Evolutionary conservation across 1,284 basidiomycete genomes (phyloP).

Genomic region (Ceratobasidium papillatum): DNA sequence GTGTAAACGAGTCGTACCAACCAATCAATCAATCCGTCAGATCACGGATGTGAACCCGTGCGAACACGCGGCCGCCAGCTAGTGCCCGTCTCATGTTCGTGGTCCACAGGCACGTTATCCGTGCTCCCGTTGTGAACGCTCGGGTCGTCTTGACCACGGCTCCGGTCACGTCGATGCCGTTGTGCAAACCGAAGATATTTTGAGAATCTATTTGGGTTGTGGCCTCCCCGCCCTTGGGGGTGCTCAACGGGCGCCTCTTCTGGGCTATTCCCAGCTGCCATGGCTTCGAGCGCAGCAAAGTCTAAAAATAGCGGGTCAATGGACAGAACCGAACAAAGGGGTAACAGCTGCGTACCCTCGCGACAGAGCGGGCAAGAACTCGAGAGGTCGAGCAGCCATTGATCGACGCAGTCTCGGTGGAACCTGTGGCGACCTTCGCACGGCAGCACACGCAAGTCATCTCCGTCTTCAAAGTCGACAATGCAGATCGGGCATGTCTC

Average conservation of each 20-base stretch:
- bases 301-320: slow-evolving; percentile 50
- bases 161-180: slow-evolving; percentile 51
- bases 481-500: slow-evolving; percentile 95
- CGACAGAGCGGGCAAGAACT: slow-evolving; percentile 91
- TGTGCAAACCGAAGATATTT: slow-evolving; percentile 73
- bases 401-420: slow-evolving; percentile 84
- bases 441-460: slow-evolving; percentile 86
- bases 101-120: background rate
- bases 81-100: slow-evolving; percentile 15
- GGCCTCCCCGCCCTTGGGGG: slow-evolving; percentile 48
- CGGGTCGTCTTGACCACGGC: background rate
- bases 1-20: background rate
- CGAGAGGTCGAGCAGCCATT: slow-evolving; percentile 89
- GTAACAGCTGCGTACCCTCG: slow-evolving; percentile 65
- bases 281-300: slow-evolving; percentile 61
- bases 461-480: slow-evolving; percentile 90
- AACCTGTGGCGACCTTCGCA: slow-evolving; percentile 90
- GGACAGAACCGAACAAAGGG: background rate
- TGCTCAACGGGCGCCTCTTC: slow-evolving; percentile 47
- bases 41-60: slow-evolving; percentile 11
- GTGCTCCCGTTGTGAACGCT: background rate
- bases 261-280: slow-evolving; percentile 55
- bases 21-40: background rate
- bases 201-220: slow-evolving; percentile 63
- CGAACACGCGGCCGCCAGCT: slow-evolving; percentile 31